phyloP scores from a whole-genome alignment of 2,329 filamentous ascomycete genomes.

The Colletotrichum sp. region DNA sequence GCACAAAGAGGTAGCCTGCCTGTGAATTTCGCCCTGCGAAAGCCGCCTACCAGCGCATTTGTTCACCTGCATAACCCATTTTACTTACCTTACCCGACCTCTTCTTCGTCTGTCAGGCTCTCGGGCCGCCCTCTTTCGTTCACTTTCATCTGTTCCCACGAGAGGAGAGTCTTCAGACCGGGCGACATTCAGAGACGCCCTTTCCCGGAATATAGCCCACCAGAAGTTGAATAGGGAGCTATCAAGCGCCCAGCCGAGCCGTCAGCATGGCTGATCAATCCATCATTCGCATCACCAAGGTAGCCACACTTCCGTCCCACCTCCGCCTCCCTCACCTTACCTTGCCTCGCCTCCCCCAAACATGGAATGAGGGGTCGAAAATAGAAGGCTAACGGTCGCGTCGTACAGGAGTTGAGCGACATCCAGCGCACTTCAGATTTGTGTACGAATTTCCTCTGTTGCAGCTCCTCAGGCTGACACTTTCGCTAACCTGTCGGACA shows the following conservation, averaged over 20 bases:
- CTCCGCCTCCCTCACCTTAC: neutral
- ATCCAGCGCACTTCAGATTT: slow-evolving; percentile 85
- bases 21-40: neutral
- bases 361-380: neutral
- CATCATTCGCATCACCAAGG: slow-evolving; percentile 86
- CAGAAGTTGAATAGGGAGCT: neutral
- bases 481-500: slow-evolving; percentile 35
- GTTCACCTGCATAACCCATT: neutral
- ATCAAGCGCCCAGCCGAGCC: neutral
- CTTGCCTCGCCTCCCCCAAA: neutral
- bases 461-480: neutral
- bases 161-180: neutral
- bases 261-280: slow-evolving; percentile 78
- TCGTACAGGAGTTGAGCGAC: slow-evolving; percentile 78
- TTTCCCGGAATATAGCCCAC: neutral
- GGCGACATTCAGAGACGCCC: neutral
- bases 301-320: slow-evolving; percentile 42
- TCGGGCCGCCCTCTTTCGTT: neutral
- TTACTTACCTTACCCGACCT: neutral
- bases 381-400: slow-evolving; percentile 3
- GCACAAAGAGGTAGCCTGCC: slow-evolving; percentile 1
- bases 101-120: slow-evolving; percentile 6
- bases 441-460: slow-evolving; percentile 60
- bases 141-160: neutral
- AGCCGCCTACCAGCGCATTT: neutral